These are phyloP conservation scores for Monosporozyma aquatica DNA, from an alignment of 805 yeast species.

Conservation along the genomic window DNA sequence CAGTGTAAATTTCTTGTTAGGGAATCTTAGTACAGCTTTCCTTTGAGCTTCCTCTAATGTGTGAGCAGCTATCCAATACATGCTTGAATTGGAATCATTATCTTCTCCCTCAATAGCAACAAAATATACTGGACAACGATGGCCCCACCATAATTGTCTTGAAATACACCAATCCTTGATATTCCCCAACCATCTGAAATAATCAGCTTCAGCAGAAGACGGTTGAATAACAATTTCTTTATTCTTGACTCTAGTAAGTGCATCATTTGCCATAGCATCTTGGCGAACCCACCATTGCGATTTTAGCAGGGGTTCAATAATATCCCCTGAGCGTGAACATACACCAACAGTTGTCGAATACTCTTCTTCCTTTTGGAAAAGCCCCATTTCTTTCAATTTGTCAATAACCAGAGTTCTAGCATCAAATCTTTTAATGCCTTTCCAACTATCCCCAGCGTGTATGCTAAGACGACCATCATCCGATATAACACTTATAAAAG, in stretches of 20 bases:
- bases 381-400: conserved; percentile 58
- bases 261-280: conserved; percentile 74
- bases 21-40: conserved; percentile 66
- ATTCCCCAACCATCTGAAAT: conserved; percentile 86
- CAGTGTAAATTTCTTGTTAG: conserved; percentile 56
- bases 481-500: conserved; percentile 77
- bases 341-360: conserved; percentile 92
- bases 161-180: conserved; percentile 99
- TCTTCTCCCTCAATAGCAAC: conserved; percentile 64
- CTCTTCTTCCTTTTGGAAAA: conserved; percentile 72
- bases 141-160: conserved; percentile 93
- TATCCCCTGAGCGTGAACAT: conserved; percentile 93
- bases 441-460: conserved; percentile 76
- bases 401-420: conserved; percentile 80
- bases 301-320: conserved; percentile 89
- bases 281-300: conserved; percentile 99
- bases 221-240: conserved; percentile 79
- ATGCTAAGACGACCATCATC: conserved; percentile 87
- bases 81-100: conserved; percentile 33
- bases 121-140: conserved; percentile 92
- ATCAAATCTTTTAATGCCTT: conserved; percentile 84
- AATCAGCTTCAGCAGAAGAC: conserved; percentile 80
- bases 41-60: conserved; percentile 66
- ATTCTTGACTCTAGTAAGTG: conserved; percentile 69
- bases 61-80: conserved; percentile 87